phyloP scores from a whole-genome alignment of 2,329 filamentous ascomycete genomes.

The Xylaria sp. region DNA sequence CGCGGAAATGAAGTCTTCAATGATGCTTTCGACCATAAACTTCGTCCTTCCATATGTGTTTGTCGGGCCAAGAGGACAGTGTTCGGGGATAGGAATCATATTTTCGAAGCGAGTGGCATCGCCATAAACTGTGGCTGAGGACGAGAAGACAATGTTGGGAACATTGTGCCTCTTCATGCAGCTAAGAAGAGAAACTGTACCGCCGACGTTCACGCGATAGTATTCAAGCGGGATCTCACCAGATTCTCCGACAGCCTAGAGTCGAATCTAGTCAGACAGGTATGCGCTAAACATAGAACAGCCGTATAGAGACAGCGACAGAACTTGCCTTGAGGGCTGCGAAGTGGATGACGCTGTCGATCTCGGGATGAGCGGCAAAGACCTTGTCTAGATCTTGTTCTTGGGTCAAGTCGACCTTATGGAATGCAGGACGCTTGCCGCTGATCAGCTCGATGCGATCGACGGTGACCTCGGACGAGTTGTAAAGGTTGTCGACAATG shows the following conservation, averaged over 20 bases:
- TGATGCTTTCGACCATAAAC: conserved; percentile 88
- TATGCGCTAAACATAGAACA: background rate
- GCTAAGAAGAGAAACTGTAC: conserved; percentile 85
- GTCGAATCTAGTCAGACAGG: conserved; percentile 38
- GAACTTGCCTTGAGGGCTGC: conserved; percentile 86
- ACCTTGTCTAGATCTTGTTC: conserved; percentile 85
- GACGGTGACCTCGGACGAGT: conserved; percentile 89
- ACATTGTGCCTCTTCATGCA: conserved; percentile 92
- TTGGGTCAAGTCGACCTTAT: conserved; percentile 88
- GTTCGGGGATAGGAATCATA: conserved; percentile 99
- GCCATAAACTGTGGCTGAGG: conserved; percentile 96
- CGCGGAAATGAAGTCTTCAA: conserved; percentile 88
- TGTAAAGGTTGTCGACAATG: conserved; percentile 96
- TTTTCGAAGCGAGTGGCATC: conserved; percentile 94
- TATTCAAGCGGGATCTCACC: conserved; percentile 94
- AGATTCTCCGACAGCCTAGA: conserved; percentile 92
- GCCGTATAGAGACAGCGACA: background rate
- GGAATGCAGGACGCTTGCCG: conserved; percentile 87
- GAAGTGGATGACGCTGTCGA: conserved; percentile 99
- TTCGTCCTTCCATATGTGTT: conserved; percentile 99
- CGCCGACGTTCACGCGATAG: conserved; percentile 96
- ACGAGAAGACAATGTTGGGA: conserved; percentile 97
- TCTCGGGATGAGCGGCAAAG: conserved; percentile 88
- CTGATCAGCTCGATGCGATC: conserved; percentile 95
- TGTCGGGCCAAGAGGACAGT: conserved; percentile 94